phyloP scores from a whole-genome alignment of 768 basidiomycete species.

The Lepiota subincarnata region DNA sequence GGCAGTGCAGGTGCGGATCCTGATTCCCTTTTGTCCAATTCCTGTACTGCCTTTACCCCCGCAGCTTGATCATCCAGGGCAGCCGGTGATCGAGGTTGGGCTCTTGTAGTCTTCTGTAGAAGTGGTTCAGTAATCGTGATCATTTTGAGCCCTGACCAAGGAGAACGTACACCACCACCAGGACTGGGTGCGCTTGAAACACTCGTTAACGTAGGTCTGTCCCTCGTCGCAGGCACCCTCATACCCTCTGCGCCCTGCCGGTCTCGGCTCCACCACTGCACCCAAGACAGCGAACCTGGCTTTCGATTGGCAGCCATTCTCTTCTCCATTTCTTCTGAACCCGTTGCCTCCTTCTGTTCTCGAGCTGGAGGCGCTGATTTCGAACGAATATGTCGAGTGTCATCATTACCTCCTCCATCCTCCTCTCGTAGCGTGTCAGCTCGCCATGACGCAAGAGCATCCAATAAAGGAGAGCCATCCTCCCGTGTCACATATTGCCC shows the following conservation, averaged over 20 bases:
- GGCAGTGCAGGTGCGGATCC: constrained; percentile 41
- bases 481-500: constrained; percentile 66
- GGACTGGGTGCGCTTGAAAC: constrained; percentile 21
- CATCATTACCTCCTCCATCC: constrained; percentile 19
- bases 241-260: constrained; percentile 26
- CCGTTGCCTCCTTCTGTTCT: constrained; percentile 13
- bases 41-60: background rate
- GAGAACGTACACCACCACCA: constrained; percentile 10
- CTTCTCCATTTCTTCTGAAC: constrained; percentile 12
- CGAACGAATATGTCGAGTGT: constrained; percentile 22
- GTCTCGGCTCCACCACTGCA: constrained; percentile 79
- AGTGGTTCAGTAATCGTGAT: background rate
- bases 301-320: constrained; percentile 22
- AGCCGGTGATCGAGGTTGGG: background rate
- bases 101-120: background rate
- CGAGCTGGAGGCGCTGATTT: constrained; percentile 36
- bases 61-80: background rate
- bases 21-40: background rate
- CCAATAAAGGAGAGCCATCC: constrained; percentile 72
- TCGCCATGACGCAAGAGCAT: constrained; percentile 71
- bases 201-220: constrained; percentile 10
- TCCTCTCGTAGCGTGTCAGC: constrained; percentile 31
- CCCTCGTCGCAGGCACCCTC: constrained; percentile 12
- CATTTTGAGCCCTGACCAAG: background rate
- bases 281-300: constrained; percentile 69